A percentile compares a stretch with the other conserved stretches of the same genome.
phyloP scores from a whole-genome alignment of 345 rosid species.

The Brassica cretica region DNA sequence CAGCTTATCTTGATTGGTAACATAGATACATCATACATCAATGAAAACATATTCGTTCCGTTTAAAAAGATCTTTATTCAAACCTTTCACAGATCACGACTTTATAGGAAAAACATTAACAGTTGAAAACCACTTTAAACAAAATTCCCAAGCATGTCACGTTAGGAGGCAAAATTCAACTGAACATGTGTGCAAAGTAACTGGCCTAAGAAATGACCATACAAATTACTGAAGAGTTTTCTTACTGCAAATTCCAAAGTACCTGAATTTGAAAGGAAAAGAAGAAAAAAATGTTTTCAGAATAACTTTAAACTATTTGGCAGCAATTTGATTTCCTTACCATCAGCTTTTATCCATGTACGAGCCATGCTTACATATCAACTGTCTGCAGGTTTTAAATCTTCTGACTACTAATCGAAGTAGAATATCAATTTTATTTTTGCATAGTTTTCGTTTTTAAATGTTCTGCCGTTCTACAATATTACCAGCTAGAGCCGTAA shows the following conservation, averaged over 20 bases:
- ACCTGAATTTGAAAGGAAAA: not conserved
- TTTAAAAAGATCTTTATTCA: not conserved
- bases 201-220: not conserved
- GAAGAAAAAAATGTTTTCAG: not conserved
- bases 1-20: not conserved
- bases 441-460: not conserved
- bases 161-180: not conserved
- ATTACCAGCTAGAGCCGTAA: not conserved
- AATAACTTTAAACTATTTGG: not conserved
- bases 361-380: constrained; percentile 17
- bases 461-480: not conserved
- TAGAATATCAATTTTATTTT: not conserved
- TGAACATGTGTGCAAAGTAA: not conserved
- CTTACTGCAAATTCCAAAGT: not conserved
- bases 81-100: constrained; percentile 8
- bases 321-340: constrained; percentile 4
- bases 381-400: constrained; percentile 1
- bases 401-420: not conserved
- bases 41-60: not conserved
- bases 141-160: not conserved
- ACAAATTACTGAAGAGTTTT: not conserved
- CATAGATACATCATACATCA: not conserved
- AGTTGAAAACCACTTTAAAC: constrained; percentile 16
- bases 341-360: constrained; percentile 17
- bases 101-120: not conserved